Evolutionary conservation across 345 rosid genomes (phyloP).

Genomic region (Salix viminalis): DNA sequence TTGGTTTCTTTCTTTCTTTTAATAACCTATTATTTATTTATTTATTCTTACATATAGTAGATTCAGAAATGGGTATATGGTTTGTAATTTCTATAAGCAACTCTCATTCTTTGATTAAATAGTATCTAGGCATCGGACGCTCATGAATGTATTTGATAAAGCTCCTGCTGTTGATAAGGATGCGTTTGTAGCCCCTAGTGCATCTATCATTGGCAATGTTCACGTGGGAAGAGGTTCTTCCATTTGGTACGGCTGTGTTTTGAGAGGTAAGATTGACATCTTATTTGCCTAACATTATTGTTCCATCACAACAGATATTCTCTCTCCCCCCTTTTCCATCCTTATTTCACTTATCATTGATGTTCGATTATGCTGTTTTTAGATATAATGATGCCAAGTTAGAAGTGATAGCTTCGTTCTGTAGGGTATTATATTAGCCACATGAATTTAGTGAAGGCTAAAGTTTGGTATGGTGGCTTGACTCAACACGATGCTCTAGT

Average conservation of each 20-base stretch:
- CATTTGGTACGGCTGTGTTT: constrained; percentile 92
- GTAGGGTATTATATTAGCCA: too few relatives aligned
- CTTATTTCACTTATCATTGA: neutral
- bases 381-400: too few relatives aligned
- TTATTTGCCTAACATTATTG: neutral
- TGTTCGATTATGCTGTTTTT: too few relatives aligned
- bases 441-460: too few relatives aligned
- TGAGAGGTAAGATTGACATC: constrained; percentile 57
- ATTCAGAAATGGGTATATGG: too few relatives aligned
- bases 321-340: neutral
- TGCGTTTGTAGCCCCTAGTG: constrained; percentile 90
- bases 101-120: neutral
- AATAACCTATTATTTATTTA: neutral
- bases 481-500: too few relatives aligned
- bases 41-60: neutral
- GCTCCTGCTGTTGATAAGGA: constrained; percentile 75
- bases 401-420: too few relatives aligned
- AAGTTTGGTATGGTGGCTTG: too few relatives aligned
- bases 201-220: constrained; percentile 82
- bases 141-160: constrained; percentile 85
- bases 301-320: too few relatives aligned
- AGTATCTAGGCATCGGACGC: constrained; percentile 93
- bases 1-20: too few relatives aligned
- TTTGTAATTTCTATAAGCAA: too few relatives aligned
- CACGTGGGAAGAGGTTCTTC: constrained; percentile 87